Percentiles rank a stretch among this genome's conserved stretches.
Evolutionary conservation across 805 yeast species (phyloP).

Genomic region (Sungouiella blattae): DNA sequence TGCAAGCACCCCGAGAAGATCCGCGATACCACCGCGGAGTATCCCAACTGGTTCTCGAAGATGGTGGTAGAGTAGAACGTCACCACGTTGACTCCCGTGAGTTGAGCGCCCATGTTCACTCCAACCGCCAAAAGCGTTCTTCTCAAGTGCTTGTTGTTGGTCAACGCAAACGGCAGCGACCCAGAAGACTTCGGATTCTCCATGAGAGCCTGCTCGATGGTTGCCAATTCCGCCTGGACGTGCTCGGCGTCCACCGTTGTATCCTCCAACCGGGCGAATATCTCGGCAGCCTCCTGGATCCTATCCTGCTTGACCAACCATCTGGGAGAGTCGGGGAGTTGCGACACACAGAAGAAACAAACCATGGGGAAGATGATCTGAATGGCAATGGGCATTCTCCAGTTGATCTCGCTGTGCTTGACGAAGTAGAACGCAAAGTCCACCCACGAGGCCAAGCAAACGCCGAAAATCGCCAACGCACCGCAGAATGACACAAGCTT

Average conservation of each 20-base stretch:
- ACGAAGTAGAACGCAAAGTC: not conserved
- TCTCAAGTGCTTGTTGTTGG: constrained; percentile 44
- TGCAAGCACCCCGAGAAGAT: constrained; percentile 60
- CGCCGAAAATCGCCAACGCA: not conserved
- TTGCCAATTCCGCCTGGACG: constrained; percentile 49
- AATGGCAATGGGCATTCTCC: not conserved
- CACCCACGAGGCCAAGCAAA: not conserved
- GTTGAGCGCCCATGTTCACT: constrained; percentile 54
- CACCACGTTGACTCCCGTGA: constrained; percentile 66
- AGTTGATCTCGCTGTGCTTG: not conserved
- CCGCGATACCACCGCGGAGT: constrained; percentile 47
- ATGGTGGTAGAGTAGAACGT: constrained; percentile 62
- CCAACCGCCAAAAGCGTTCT: constrained; percentile 57
- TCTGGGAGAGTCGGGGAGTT: constrained; percentile 62
- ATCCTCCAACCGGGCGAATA: constrained; percentile 56
- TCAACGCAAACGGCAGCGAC: constrained; percentile 49
- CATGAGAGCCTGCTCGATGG: constrained; percentile 35
- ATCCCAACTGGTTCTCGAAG: constrained; percentile 50
- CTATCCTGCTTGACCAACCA: constrained; percentile 50
- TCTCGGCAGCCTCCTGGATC: constrained; percentile 49
- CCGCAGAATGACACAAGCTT: not conserved
- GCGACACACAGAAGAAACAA: constrained; percentile 47
- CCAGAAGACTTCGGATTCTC: constrained; percentile 38
- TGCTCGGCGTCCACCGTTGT: constrained; percentile 42
- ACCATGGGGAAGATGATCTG: constrained; percentile 45